phyloP scores from a whole-genome alignment of 495 filamentous ascomycete species.

The Penicillium diatomitis region DNA sequence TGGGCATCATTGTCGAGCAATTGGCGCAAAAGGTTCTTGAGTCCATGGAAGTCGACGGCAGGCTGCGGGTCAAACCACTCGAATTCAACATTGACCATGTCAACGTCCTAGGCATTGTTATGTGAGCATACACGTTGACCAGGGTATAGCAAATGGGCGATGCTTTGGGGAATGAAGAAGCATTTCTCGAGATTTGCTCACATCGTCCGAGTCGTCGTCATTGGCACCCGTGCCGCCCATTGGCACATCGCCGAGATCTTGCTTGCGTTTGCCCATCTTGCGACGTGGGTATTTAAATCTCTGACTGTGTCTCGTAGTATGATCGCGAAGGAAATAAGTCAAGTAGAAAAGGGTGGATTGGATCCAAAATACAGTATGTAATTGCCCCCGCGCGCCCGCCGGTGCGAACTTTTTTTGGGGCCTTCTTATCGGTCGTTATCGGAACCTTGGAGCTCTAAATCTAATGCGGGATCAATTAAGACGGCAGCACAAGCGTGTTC shows the following conservation, averaged over 20 bases:
- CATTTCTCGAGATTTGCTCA: slow-evolving; percentile 6
- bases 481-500: too few species aligned
- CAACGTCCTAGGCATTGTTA: slow-evolving; percentile 52
- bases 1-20: slow-evolving; percentile 84
- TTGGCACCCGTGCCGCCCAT: slow-evolving; percentile 31
- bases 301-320: too few species aligned
- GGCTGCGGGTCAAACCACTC: slow-evolving; percentile 96
- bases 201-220: slow-evolving; percentile 35
- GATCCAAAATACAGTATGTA: too few species aligned
- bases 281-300: too few species aligned
- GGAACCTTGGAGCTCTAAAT: neutral
- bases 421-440: slow-evolving; percentile 17
- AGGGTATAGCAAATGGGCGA: neutral
- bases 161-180: neutral
- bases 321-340: too few species aligned
- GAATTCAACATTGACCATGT: slow-evolving; percentile 93
- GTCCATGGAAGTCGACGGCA: slow-evolving; percentile 85
- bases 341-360: too few species aligned
- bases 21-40: slow-evolving; percentile 84
- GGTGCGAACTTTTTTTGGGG: slow-evolving; percentile 18
- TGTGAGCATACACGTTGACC: neutral
- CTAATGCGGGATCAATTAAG: neutral
- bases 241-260: slow-evolving; percentile 35
- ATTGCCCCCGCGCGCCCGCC: too few species aligned
- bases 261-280: slow-evolving; percentile 45